These are phyloP conservation scores for Kwoniella europaea DNA, from an alignment of 768 basidiomycete species.

Conservation along the genomic window DNA sequence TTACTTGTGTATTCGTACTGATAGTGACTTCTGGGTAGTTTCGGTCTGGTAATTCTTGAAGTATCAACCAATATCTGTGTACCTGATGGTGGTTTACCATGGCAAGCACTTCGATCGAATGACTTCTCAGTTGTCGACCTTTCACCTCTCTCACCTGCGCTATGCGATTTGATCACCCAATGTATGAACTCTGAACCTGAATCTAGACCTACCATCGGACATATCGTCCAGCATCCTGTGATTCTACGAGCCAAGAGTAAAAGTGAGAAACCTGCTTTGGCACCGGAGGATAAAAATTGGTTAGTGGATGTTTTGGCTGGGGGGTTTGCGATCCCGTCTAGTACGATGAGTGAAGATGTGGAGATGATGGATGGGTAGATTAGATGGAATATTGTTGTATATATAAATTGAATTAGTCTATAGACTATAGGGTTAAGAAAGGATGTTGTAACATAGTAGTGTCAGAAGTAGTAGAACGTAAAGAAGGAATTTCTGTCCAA, in stretches of 20 bases:
- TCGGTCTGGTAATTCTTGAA: slow-evolving; percentile 96
- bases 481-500: too few species aligned
- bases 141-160: slow-evolving; percentile 52
- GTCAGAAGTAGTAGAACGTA: too few species aligned
- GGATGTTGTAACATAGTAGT: neutral
- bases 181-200: slow-evolving; percentile 51
- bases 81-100: slow-evolving; percentile 90
- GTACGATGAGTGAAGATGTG: slow-evolving; percentile 8
- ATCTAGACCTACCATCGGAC: slow-evolving; percentile 37
- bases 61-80: slow-evolving; percentile 94
- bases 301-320: slow-evolving; percentile 50
- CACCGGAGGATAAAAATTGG: slow-evolving; percentile 51
- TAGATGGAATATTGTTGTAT: neutral
- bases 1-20: slow-evolving; percentile 9
- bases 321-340: slow-evolving; percentile 11
- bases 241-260: slow-evolving; percentile 40
- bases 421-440: neutral
- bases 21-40: slow-evolving; percentile 63
- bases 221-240: slow-evolving; percentile 52
- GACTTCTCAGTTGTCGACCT: slow-evolving; percentile 72
- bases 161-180: slow-evolving; percentile 53
- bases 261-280: slow-evolving; percentile 48
- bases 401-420: neutral
- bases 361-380: slow-evolving; percentile 21
- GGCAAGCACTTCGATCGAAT: slow-evolving; percentile 89